Evolutionary conservation across 1,284 basidiomycete genomes (phyloP).

Genomic region (Sparassis latifolia): DNA sequence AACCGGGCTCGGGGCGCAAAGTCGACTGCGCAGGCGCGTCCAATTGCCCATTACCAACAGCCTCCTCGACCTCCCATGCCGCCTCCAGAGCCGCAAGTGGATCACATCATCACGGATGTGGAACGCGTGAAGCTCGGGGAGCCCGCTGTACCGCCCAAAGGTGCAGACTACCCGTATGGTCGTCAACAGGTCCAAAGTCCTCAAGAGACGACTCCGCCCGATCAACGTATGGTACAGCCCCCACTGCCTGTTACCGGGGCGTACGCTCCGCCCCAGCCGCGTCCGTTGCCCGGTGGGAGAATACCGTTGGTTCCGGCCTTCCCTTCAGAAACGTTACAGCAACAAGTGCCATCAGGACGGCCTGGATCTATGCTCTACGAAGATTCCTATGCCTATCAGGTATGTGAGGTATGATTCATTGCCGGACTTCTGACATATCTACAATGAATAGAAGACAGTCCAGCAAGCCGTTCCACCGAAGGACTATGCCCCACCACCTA

Average conservation of each 20-base stretch:
- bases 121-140: constrained; percentile 46
- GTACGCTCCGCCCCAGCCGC: constrained; percentile 17
- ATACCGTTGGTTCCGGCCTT: constrained; percentile 19
- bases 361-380: constrained; percentile 16
- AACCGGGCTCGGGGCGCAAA: constrained; percentile 40
- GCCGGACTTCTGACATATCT: not conserved
- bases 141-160: constrained; percentile 17
- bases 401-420: constrained; percentile 6
- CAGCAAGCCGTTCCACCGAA: constrained; percentile 10
- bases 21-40: constrained; percentile 13
- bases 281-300: constrained; percentile 14
- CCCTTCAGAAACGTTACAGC: constrained; percentile 21
- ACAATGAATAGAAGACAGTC: not conserved
- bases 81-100: constrained; percentile 14
- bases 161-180: constrained; percentile 20
- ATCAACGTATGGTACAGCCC: constrained; percentile 14
- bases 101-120: constrained; percentile 33
- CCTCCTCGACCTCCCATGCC: constrained; percentile 16
- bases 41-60: constrained; percentile 18
- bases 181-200: constrained; percentile 13
- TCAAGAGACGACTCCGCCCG: constrained; percentile 8
- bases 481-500: constrained; percentile 27
- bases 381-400: constrained; percentile 21
- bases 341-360: constrained; percentile 11
- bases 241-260: constrained; percentile 7